Evolutionary conservation across 257 asterid genomes (phyloP), one percentile per base, ranked within the genome.

Genomic region (Scutellaria galericulata): DNA sequence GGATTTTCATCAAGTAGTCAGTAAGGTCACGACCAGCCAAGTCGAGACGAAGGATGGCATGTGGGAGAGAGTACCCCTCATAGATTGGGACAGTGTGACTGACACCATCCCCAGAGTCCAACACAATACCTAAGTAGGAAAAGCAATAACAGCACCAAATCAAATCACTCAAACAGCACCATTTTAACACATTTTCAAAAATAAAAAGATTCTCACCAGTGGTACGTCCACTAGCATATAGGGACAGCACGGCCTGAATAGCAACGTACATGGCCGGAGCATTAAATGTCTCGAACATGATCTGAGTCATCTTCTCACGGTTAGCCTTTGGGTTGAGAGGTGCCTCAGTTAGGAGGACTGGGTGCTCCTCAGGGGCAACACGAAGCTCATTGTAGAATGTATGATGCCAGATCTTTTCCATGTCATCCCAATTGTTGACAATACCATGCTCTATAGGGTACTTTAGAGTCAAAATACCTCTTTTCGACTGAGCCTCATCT

Each of bases 401-500:
- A 56, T 82, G 82, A 57, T 82, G 86, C 86, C 86, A 82, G 58
- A 82, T 78, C 77, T 82, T 82, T 65, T 82, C 86, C 86, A 82
- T 82, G 64, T 72, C 83, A 12, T 82, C 86, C 86, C 86, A 82
- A 61, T 82, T 79, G 72, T 76, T 79, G 57, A 82, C 82, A 56
- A 82, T 79, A 45, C 86, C 86, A 31, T 79, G 82, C 81, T 82
- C 86, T 3, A 82, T 82, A 24, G 86, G 86, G 72, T 82, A 82
- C 75, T 82, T 82, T 59, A 82, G 70, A 12, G 82, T 82, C 6
- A 79, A 72, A 31, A 79, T 82, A 79, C 83, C 86, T 64, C 86
- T 68, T 46, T 79, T 82, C 2, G 82, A 79, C 57, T 79, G 86
- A 41, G 86, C 86, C 52, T 82, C 86, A 12, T 82, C 83, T 13